Conservation (phyloP, 805 yeast genomes). For the Schwanniomyces yamadae region DNA sequence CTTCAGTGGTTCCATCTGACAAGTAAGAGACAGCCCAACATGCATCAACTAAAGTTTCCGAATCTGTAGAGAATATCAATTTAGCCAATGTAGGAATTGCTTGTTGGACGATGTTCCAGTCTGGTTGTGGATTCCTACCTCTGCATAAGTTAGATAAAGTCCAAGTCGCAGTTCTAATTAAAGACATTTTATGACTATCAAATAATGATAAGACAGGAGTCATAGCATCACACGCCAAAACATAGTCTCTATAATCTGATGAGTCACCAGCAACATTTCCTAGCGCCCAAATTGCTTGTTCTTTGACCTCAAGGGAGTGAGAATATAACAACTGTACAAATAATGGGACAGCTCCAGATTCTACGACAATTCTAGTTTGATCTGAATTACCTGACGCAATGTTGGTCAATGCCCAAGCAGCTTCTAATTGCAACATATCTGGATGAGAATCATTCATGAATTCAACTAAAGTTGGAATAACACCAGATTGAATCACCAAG, state of each 20-base stretch:
- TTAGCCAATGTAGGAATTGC: conserved; percentile 92
- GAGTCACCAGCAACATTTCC: conserved; percentile 99
- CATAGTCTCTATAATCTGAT: conserved; percentile 84
- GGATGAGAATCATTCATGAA: conserved; percentile 75
- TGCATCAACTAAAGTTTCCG: conserved; percentile 93
- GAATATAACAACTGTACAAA: conserved; percentile 82
- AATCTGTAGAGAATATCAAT: conserved; percentile 84
- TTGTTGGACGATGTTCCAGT: conserved; percentile 82
- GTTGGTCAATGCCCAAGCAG: conserved; percentile 99
- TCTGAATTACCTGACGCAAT: conserved; percentile 92
- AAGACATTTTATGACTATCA: conserved; percentile 78
- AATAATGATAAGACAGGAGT: conserved; percentile 80
- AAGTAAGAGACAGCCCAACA: conserved; percentile 98
- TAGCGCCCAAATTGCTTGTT: conserved; percentile 98
- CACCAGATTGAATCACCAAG: conserved; percentile 88
- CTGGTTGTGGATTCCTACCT: conserved; percentile 95
- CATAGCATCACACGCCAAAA: conserved; percentile 82
- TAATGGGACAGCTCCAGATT: conserved; percentile 89
- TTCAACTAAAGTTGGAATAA: conserved; percentile 85
- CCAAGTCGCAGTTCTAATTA: conserved; percentile 97
- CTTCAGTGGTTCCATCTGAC: conserved; percentile 88
- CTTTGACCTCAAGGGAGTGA: conserved; percentile 86
- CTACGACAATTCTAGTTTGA: conserved; percentile 88
- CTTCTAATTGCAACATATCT: conserved; percentile 89
- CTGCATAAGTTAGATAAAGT: conserved; percentile 94